Base-by-base conservation (phyloP, 768 basidiomycete genomes). In the Suillus clintonianus region DNA sequence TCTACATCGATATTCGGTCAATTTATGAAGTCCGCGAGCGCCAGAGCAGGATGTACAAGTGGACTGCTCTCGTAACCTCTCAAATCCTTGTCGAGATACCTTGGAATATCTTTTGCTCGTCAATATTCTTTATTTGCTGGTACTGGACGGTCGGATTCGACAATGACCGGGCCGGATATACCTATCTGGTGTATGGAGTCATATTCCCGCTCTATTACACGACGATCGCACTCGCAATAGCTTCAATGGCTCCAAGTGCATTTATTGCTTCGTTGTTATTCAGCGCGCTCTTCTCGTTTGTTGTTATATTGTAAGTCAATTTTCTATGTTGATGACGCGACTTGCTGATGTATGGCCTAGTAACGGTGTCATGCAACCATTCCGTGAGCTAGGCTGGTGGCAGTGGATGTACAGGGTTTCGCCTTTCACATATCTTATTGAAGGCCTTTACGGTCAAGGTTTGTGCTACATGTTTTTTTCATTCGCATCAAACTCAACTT, bases 341-440 rank as follows among this genome's bases (percentile, higher is more conserved):
- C 48, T 59, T 55, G 43, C 43, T 42, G 47, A 32, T 19, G 1
- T 14, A n/a, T 22, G 10, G 24, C 37, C 11, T 65, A 86, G 85
- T 70, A 82, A 89, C 65, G 89, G 89, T 64, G 86, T 90, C 45
- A 71, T 91, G 5, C 89, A 91, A 67, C 89, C 89, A 10, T 88
- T 78, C 70, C 67, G 79, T 6, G 77, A 81, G 22, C 82, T 90
- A 2, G 85, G 85, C 11, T 89, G 87, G 85, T 91, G 89, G 89
- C 70, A 74, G 60, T 90, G 89, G 89, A 88, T 90, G 88, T 90
- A 82, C 64, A 78, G 71, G 60, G 8, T 82, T 41, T 85, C 84
- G 6, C 85, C 85, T 0, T 85, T 78, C 71, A 83, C 83, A 1
- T 87, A 88, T 66, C 74, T 88, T 36, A 79, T 88, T 61, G 85